Evolutionary conservation across 176 grass and related monocot species (phyloP).

Genomic region (Carex myosuroides): DNA sequence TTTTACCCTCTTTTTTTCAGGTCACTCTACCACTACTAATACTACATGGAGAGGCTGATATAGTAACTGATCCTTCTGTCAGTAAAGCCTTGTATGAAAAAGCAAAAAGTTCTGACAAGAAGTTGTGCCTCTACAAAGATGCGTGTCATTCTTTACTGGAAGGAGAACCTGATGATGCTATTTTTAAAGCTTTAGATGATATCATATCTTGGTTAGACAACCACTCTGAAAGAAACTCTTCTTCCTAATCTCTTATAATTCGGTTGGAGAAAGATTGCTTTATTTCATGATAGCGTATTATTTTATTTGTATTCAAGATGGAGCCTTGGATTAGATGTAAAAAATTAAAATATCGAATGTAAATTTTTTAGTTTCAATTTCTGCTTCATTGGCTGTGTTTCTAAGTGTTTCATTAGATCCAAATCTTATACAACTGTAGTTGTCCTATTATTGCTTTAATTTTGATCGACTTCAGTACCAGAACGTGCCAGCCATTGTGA

Average conservation of each 20-base stretch:
- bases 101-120: constrained; percentile 76
- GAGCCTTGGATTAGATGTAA: constrained; percentile 9
- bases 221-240: constrained; percentile 34
- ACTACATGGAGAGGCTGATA: constrained; percentile 77
- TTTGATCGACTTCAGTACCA: background rate
- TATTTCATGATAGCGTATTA: background rate
- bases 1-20: constrained; percentile 30
- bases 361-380: background rate
- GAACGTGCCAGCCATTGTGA: background rate
- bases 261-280: background rate
- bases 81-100: constrained; percentile 93
- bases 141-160: constrained; percentile 70
- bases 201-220: constrained; percentile 83
- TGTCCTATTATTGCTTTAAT: background rate
- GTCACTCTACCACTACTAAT: constrained; percentile 81
- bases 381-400: background rate
- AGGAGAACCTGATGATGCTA: constrained; percentile 81
- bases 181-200: constrained; percentile 68
- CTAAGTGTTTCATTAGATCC: background rate
- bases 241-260: constrained; percentile 21
- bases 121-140: constrained; percentile 61
- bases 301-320: constrained; percentile 14
- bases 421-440: background rate
- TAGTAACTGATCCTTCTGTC: constrained; percentile 73
- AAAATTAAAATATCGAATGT: constrained; percentile 12